A percentile compares a stretch with the other conserved stretches of the same genome.
phyloP scores from a whole-genome alignment of 2,329 filamentous ascomycete species.

The Alternaria dauci region DNA sequence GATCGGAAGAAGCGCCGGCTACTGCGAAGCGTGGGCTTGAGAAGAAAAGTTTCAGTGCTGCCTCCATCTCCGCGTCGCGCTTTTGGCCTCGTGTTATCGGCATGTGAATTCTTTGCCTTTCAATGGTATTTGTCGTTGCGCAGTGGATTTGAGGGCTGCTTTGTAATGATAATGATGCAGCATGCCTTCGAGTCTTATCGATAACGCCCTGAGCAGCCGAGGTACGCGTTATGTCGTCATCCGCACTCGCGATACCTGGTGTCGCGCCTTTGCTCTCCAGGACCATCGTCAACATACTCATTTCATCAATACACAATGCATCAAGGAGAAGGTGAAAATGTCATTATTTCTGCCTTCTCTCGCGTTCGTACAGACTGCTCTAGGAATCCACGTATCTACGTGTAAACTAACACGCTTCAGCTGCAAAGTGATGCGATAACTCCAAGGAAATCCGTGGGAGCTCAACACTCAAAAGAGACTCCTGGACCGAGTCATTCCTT shows the following conservation, averaged over 20 bases:
- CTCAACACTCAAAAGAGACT: background rate
- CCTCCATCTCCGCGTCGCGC: conserved; percentile 63
- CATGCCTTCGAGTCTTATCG: conserved; percentile 1
- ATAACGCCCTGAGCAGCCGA: background rate
- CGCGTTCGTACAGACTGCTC: background rate
- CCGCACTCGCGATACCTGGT: background rate
- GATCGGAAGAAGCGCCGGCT: conserved; percentile 86
- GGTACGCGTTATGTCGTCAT: conserved; percentile 5
- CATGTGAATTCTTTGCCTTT: conserved; percentile 8
- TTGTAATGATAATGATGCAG: background rate
- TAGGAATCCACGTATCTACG: background rate
- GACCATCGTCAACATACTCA: background rate
- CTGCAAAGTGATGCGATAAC: background rate
- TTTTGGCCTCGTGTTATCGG: conserved; percentile 39
- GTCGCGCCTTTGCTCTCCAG: background rate
- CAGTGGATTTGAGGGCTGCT: background rate
- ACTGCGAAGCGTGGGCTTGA: conserved; percentile 82
- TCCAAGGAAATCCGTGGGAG: conserved; percentile 2
- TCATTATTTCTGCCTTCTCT: background rate
- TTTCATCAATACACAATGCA: background rate
- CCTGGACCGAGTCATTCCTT: background rate
- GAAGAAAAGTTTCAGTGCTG: conserved; percentile 81
- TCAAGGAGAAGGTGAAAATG: background rate
- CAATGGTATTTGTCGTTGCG: background rate
- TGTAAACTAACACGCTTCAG: background rate